Evolutionary conservation across 1,284 basidiomycete genomes (phyloP).

Genomic region (Phlebopus sp.): DNA sequence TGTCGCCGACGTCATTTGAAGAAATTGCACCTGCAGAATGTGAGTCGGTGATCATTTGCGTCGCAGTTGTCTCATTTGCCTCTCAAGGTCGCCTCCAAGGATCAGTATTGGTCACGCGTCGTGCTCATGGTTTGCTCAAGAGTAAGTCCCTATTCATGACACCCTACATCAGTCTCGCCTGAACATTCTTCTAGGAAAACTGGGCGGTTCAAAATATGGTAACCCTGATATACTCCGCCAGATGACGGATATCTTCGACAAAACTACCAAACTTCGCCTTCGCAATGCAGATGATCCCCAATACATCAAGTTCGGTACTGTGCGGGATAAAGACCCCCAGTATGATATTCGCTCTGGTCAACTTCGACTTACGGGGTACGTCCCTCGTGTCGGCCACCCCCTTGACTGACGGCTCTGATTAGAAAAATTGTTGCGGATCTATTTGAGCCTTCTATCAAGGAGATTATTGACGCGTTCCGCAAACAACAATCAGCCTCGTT

Average conservation of each 20-base stretch:
- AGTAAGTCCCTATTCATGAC: slow-evolving; percentile 23
- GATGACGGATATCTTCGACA: slow-evolving; percentile 49
- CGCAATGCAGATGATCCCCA: slow-evolving; percentile 39
- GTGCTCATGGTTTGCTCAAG: slow-evolving; percentile 36
- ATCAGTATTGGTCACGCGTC: slow-evolving; percentile 41
- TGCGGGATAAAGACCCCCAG: slow-evolving; percentile 42
- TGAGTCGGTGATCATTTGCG: slow-evolving; percentile 21
- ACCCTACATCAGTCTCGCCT: background rate
- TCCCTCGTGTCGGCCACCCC: background rate
- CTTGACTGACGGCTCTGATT: background rate
- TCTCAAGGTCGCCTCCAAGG: slow-evolving; percentile 35
- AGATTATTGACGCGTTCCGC: slow-evolving; percentile 40
- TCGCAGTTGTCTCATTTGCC: slow-evolving; percentile 4
- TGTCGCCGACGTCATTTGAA: slow-evolving; percentile 34
- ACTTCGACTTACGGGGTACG: slow-evolving; percentile 43
- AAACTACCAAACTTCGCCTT: slow-evolving; percentile 48
- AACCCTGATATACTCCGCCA: slow-evolving; percentile 37
- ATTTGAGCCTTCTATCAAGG: slow-evolving; percentile 45
- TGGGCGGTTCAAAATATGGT: slow-evolving; percentile 30
- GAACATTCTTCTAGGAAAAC: slow-evolving; percentile 32
- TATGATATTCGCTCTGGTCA: slow-evolving; percentile 47
- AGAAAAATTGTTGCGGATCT: slow-evolving; percentile 41
- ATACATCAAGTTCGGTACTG: slow-evolving; percentile 49
- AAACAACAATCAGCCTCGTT: slow-evolving; percentile 32
- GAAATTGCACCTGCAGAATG: slow-evolving; percentile 43